phyloP scores from a whole-genome alignment of 345 rosid genomes.

The Eucalyptus pauciflora region DNA sequence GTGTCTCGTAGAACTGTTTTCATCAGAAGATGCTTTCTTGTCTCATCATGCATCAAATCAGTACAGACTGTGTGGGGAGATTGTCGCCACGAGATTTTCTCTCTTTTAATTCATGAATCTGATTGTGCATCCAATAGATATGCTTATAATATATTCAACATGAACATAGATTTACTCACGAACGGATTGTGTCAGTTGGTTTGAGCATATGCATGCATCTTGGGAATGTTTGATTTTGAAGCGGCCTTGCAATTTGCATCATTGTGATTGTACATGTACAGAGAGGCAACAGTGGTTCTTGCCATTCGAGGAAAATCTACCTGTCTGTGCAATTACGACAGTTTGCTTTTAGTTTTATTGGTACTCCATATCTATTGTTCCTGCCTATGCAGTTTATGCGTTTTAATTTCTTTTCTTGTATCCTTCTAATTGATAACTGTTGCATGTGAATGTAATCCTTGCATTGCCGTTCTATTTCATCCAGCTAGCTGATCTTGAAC shows the following conservation, averaged over 20 bases:
- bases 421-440: background rate
- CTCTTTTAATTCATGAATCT: background rate
- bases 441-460: background rate
- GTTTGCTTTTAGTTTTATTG: background rate
- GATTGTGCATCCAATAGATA: background rate
- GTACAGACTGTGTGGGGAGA: background rate
- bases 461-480: background rate
- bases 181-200: background rate
- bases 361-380: background rate
- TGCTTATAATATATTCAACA: background rate
- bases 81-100: background rate
- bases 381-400: background rate
- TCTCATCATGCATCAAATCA: background rate
- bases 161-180: background rate
- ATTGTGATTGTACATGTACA: background rate
- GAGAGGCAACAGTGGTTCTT: background rate
- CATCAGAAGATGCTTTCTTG: background rate
- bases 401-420: too few relatives aligned
- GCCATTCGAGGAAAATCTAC: background rate
- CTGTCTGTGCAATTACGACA: background rate
- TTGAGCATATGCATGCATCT: background rate
- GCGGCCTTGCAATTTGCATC: background rate
- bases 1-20: background rate
- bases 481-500: slow-evolving; percentile 70
- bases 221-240: background rate